Percentiles rank a stretch among this genome's conserved stretches.
Conservation (phyloP, 1,284 basidiomycete species). For the Rhodotorula sp. region DNA sequence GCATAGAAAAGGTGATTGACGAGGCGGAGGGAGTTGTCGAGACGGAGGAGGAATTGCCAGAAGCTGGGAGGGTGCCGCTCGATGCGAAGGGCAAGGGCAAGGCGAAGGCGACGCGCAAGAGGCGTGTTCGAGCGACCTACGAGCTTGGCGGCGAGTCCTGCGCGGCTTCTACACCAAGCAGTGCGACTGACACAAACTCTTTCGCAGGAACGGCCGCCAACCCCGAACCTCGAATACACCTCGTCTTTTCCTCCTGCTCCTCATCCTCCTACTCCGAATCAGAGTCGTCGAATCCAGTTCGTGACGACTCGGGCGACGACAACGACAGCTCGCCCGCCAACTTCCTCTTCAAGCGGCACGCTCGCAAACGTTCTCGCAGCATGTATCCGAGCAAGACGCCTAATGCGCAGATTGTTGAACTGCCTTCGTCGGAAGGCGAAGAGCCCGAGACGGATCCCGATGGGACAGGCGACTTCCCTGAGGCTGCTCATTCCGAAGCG, state of each 20-base stretch:
- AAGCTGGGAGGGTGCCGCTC: background rate
- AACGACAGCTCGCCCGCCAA: constrained; percentile 13
- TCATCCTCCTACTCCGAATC: constrained; percentile 32
- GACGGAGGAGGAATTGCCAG: background rate
- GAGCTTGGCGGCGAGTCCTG: constrained; percentile 46
- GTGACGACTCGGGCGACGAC: background rate
- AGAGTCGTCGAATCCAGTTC: constrained; percentile 6
- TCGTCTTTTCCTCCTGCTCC: constrained; percentile 45
- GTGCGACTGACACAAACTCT: background rate
- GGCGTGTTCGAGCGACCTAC: constrained; percentile 50
- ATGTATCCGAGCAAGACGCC: background rate
- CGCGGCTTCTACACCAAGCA: background rate
- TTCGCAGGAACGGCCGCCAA: constrained; percentile 45
- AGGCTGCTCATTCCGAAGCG: no score
- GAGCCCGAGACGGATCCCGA: background rate
- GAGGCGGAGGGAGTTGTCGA: constrained; percentile 14
- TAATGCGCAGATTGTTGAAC: background rate
- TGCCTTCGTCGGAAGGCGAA: constrained; percentile 1
- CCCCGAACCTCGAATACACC: constrained; percentile 48
- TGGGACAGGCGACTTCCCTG: no score
- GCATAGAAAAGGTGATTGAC: constrained; percentile 18
- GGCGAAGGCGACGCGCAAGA: constrained; percentile 44
- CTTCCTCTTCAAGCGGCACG: constrained; percentile 14
- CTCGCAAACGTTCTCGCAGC: background rate
- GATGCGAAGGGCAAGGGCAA: constrained; percentile 37